These are phyloP conservation scores for Grosmannia clavigera DNA, from an alignment of 2,329 filamentous ascomycete species.

Conservation along the genomic window DNA sequence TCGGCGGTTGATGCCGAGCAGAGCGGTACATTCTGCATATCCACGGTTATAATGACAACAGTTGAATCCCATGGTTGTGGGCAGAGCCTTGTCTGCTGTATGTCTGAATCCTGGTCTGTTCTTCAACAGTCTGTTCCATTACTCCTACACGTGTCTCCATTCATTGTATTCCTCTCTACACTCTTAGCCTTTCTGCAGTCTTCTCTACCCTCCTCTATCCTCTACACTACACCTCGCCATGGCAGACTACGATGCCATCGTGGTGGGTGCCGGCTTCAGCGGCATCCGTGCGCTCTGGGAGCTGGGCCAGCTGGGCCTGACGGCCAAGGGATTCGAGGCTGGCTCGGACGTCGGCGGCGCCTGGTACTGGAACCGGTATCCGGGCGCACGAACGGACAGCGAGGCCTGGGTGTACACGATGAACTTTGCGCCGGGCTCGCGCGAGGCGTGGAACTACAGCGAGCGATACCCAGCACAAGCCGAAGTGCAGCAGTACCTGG, in stretches of 20 bases:
- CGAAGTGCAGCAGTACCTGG: constrained; percentile 6
- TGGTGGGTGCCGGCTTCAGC: constrained; percentile 60
- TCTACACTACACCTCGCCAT: not conserved
- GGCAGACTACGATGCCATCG: constrained; percentile 35
- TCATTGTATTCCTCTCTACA: no score
- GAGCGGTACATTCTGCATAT: no score
- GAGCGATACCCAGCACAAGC: constrained; percentile 14
- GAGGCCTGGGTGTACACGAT: constrained; percentile 50
- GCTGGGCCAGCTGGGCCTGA: constrained; percentile 38
- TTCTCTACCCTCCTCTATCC: not conserved
- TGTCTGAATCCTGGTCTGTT: no score
- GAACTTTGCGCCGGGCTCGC: constrained; percentile 40
- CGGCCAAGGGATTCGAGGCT: constrained; percentile 55
- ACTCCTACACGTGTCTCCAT: no score
- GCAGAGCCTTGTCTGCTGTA: no score
- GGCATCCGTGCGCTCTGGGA: constrained; percentile 63
- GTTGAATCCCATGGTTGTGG: no score
- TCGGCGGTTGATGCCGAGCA: no score
- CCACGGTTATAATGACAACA: no score
- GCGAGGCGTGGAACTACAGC: constrained; percentile 33
- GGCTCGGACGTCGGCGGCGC: constrained; percentile 60
- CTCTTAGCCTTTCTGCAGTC: no score
- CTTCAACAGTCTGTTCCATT: no score
- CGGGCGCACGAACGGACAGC: constrained; percentile 61
- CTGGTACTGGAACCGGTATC: constrained; percentile 68